A percentile compares a stretch with the other conserved stretches of the same genome.
Conservation (phyloP, 495 filamentous ascomycete species). For the Bacidia rubella region DNA sequence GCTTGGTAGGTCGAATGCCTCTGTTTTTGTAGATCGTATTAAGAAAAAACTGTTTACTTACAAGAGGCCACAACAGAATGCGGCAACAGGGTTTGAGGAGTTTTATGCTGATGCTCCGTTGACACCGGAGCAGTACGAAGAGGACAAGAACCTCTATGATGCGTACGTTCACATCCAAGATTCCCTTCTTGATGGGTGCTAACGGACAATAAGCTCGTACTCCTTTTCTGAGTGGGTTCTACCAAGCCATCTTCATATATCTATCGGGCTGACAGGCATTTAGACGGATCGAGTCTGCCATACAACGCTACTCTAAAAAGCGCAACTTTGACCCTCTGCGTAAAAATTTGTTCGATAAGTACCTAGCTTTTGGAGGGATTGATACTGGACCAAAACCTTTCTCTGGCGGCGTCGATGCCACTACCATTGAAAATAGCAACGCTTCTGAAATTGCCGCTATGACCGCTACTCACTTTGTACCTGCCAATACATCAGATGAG, state of each 20-base stretch:
- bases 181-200: background rate
- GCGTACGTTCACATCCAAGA: constrained; percentile 27
- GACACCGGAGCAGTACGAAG: constrained; percentile 46
- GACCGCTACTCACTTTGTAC: constrained; percentile 45
- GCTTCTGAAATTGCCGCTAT: constrained; percentile 49
- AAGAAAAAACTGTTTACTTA: background rate
- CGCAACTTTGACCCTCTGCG: constrained; percentile 56
- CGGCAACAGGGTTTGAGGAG: constrained; percentile 52
- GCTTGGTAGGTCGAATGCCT: constrained; percentile 25
- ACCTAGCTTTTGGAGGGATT: constrained; percentile 74
- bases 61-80: constrained; percentile 9
- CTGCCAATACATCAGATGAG: constrained; percentile 28
- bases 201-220: background rate
- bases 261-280: background rate
- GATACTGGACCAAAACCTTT: constrained; percentile 53
- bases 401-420: constrained; percentile 40
- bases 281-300: constrained; percentile 68
- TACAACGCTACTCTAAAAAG: constrained; percentile 63
- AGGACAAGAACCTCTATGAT: constrained; percentile 48
- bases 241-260: background rate
- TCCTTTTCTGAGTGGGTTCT: too few species aligned
- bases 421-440: constrained; percentile 38
- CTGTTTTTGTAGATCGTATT: too few species aligned
- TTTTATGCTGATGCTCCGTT: constrained; percentile 67
- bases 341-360: constrained; percentile 58